These are phyloP conservation scores for Nyssa sinensis DNA, from an alignment of 148 eudicot genomes.

Conservation along the genomic window DNA sequence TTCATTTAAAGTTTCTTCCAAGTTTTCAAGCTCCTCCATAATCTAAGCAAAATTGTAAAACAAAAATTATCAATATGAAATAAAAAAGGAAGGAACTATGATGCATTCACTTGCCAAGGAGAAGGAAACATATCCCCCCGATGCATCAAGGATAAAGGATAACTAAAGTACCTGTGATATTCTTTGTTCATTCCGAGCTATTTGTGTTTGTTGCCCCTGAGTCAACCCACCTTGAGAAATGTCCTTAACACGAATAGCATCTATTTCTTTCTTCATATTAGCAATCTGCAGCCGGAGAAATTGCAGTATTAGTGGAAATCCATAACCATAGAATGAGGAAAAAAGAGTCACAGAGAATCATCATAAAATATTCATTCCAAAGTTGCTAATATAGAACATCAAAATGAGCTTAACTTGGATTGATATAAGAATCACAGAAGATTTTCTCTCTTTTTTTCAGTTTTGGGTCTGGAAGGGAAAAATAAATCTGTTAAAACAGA, in stretches of 20 bases:
- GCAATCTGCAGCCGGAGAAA: constrained; percentile 52
- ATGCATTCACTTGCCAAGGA: neutral
- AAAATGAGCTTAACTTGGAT: neutral
- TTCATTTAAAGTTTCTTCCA: constrained; percentile 97
- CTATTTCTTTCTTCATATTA: constrained; percentile 98
- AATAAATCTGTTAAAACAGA: too few species aligned
- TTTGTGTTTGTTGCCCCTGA: constrained; percentile 98
- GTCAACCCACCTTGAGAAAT: constrained; percentile 99
- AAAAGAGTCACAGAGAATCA: neutral
- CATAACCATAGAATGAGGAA: neutral
- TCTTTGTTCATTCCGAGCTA: constrained; percentile 98
- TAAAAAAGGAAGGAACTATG: constrained; percentile 4
- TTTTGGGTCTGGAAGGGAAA: neutral
- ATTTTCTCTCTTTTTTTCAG: neutral
- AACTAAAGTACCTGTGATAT: constrained; percentile 65
- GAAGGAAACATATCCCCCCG: neutral
- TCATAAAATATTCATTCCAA: neutral
- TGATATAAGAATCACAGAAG: too few species aligned
- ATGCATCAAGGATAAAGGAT: neutral
- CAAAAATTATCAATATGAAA: neutral
- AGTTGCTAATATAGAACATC: neutral
- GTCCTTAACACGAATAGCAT: constrained; percentile 95
- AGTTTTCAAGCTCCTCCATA: constrained; percentile 96
- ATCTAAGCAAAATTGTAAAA: constrained; percentile 32
- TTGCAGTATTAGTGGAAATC: neutral